phyloP scores from a whole-genome alignment of 1,284 basidiomycete species.

The Gastroboletus turbinatus region DNA sequence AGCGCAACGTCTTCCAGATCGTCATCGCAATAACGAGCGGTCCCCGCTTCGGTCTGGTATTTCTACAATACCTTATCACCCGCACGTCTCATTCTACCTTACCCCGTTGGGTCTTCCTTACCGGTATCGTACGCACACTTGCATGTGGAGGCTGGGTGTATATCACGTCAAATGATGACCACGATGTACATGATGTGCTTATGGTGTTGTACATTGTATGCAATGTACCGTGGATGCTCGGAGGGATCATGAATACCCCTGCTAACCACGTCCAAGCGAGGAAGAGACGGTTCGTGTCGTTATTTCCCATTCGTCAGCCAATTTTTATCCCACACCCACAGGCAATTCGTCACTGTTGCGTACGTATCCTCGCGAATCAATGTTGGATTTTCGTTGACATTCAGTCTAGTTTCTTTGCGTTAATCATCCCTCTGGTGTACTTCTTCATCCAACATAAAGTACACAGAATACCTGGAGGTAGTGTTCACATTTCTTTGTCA shows the following conservation, averaged over 20 bases:
- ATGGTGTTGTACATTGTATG: slow-evolving; percentile 86
- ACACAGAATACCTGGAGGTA: slow-evolving; percentile 75
- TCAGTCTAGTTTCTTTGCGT: slow-evolving; percentile 60
- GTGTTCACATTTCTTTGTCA: slow-evolving; percentile 12
- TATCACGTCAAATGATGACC: slow-evolving; percentile 81
- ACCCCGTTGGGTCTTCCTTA: slow-evolving; percentile 58
- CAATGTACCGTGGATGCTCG: slow-evolving; percentile 88
- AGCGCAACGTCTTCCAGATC: slow-evolving; percentile 88
- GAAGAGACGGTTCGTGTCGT: slow-evolving; percentile 49
- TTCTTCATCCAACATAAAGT: slow-evolving; percentile 87
- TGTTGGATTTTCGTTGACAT: slow-evolving; percentile 7
- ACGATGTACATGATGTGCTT: slow-evolving; percentile 82
- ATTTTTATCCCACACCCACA: slow-evolving; percentile 28
- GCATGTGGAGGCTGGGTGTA: slow-evolving; percentile 93
- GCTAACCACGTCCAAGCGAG: slow-evolving; percentile 38
- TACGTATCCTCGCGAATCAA: slow-evolving; percentile 30
- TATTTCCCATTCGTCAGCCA: neutral
- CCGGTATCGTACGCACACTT: slow-evolving; percentile 76
- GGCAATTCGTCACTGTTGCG: slow-evolving; percentile 52
- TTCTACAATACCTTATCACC: slow-evolving; percentile 70
- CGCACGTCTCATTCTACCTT: slow-evolving; percentile 44
- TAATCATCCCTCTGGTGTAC: slow-evolving; percentile 76
- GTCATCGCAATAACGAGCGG: slow-evolving; percentile 86
- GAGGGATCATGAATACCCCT: slow-evolving; percentile 62
- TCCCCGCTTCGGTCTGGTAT: slow-evolving; percentile 79